Evolutionary conservation across 768 basidiomycete species (phyloP).

Genomic region (Cantharellus cinnabarinus): DNA sequence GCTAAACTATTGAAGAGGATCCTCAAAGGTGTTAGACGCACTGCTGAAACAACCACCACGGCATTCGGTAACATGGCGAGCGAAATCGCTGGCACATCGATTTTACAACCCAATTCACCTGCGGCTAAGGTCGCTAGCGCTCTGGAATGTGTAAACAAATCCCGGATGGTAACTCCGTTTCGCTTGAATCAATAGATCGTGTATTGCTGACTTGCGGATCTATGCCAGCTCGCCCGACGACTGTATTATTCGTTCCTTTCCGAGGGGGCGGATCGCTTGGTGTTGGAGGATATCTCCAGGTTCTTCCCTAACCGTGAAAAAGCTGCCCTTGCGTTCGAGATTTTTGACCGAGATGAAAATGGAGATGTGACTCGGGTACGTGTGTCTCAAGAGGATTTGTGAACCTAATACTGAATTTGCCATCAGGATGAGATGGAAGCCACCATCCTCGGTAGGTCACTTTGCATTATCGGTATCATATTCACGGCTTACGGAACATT

Average conservation of each 20-base stretch:
- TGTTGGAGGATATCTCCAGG: conserved; percentile 45
- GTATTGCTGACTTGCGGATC: neutral
- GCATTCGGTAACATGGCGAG: conserved; percentile 41
- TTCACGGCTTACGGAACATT: neutral
- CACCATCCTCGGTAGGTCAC: neutral
- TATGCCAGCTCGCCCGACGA: conserved; percentile 48
- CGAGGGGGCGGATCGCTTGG: conserved; percentile 34
- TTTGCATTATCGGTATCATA: conserved; percentile 6
- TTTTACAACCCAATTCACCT: conserved; percentile 79
- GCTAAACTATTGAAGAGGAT: conserved; percentile 47
- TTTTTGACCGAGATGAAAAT: conserved; percentile 25
- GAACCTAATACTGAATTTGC: neutral
- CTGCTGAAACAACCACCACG: conserved; percentile 68
- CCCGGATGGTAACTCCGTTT: conserved; percentile 28
- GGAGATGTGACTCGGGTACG: conserved; percentile 19
- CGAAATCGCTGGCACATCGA: conserved; percentile 38
- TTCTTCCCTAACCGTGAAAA: conserved; percentile 51
- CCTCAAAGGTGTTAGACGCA: conserved; percentile 44
- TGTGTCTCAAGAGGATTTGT: neutral
- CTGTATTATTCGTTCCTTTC: conserved; percentile 71
- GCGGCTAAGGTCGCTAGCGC: conserved; percentile 63
- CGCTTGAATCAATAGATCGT: conserved; percentile 3
- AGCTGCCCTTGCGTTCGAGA: conserved; percentile 23
- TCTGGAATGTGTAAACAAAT: conserved; percentile 61
- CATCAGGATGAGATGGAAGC: neutral